Evolutionary conservation across 805 yeast genomes (phyloP).

Genomic region (Teunomyces tritomae): DNA sequence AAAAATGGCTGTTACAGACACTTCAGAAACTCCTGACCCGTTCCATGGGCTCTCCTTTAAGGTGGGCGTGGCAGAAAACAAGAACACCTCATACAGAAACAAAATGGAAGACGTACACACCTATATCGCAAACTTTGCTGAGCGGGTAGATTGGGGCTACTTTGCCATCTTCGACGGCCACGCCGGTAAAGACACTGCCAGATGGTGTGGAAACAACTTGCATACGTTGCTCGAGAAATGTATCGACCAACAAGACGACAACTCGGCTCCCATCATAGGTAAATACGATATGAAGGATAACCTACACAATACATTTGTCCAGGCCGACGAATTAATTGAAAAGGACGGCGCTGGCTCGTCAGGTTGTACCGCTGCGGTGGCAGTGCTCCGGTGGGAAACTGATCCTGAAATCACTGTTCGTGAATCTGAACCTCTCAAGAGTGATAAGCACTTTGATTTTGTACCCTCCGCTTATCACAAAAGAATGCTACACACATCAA

Average conservation of each 20-base stretch:
- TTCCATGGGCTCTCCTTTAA: constrained; percentile 63
- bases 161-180: constrained; percentile 97
- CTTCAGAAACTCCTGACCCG: constrained; percentile 31
- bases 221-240: constrained; percentile 66
- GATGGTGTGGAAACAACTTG: constrained; percentile 89
- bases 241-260: constrained; percentile 26
- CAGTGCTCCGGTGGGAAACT: constrained; percentile 81
- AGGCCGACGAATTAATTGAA: constrained; percentile 70
- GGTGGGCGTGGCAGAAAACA: constrained; percentile 92
- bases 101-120: constrained; percentile 97
- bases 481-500: constrained; percentile 86
- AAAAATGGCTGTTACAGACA: not conserved
- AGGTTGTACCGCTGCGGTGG: constrained; percentile 96
- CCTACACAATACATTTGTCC: constrained; percentile 64
- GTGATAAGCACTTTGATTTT: constrained; percentile 40
- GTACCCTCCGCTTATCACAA: constrained; percentile 49
- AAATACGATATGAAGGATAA: constrained; percentile 59
- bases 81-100: constrained; percentile 73
- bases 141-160: constrained; percentile 86
- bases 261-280: constrained; percentile 17
- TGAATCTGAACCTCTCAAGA: constrained; percentile 6
- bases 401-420: constrained; percentile 7
- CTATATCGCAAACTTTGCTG: constrained; percentile 89
- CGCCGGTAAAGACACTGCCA: constrained; percentile 89
- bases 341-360: constrained; percentile 65